phyloP scores from a whole-genome alignment of 2,329 filamentous ascomycete species.

The Alternaria ethzedia region DNA sequence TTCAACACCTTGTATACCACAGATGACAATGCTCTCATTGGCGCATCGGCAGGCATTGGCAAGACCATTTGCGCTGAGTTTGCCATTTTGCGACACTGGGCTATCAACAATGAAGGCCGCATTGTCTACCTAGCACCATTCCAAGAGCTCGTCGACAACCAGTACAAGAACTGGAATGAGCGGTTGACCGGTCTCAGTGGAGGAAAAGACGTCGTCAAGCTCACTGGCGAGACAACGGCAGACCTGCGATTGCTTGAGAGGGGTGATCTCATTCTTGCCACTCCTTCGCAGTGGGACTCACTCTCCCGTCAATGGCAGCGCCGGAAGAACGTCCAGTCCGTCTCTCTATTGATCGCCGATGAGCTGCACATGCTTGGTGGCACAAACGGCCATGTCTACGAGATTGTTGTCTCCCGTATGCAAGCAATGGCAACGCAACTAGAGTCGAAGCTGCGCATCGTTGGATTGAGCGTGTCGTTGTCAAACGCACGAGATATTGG shows the following conservation, averaged over 20 bases:
- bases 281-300: constrained; percentile 94
- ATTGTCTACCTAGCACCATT: constrained; percentile 95
- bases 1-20: constrained; percentile 93
- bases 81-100: constrained; percentile 87
- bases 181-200: constrained; percentile 75
- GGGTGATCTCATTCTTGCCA: constrained; percentile 89
- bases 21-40: constrained; percentile 92
- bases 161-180: constrained; percentile 83
- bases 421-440: constrained; percentile 92
- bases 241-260: constrained; percentile 88
- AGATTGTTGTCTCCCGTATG: constrained; percentile 97
- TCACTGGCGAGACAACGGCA: constrained; percentile 89
- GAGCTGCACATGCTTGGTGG: constrained; percentile 94
- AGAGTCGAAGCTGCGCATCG: constrained; percentile 81
- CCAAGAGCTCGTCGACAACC: constrained; percentile 87
- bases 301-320: constrained; percentile 95
- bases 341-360: constrained; percentile 91
- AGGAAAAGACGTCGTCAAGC: constrained; percentile 88
- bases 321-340: constrained; percentile 90
- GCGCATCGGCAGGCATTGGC: constrained; percentile 90
- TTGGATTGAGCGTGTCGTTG: constrained; percentile 89
- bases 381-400: constrained; percentile 85
- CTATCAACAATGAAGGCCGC: constrained; percentile 71
- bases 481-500: constrained; percentile 93
- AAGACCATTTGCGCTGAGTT: constrained; percentile 98